Base-by-base conservation (phyloP, 345 rosid species). In the Aurinia saxatilis region DNA sequence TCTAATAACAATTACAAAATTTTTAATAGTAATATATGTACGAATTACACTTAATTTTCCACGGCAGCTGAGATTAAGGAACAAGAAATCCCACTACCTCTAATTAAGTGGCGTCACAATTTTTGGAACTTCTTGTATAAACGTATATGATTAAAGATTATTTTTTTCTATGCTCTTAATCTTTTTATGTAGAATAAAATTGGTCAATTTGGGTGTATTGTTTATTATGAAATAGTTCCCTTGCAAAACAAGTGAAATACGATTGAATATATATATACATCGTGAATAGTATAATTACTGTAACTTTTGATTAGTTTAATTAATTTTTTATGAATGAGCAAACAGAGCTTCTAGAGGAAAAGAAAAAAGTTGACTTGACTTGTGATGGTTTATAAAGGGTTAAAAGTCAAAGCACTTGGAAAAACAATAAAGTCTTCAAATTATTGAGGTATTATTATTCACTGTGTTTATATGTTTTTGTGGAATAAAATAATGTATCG, bases 371-470 rank as follows among this genome's bases (percentile, higher is more conserved):
- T 67, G 82, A 81, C 80, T 73, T 70, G 77, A 60, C 77, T 30
- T 17, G n/a, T 27, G 54, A 69, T 60, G 58, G 60, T 36, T 47
- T 14, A 15, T 58, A 12, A 44, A 44, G 27, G 37, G 19, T 50
- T 39, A 36, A 59, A 68, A 73, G 79, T 78, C 82, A 76, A 78
- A 66, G 70, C 75, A 60, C 71, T 71, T 46, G 51, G 66, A 59
- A 59, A 42, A 33, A 57, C 2, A 7, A 34, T 38, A 64, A 63
- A 71, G 65, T 71, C 70, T 57, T 71, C 70, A 45, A 50, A 71
- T 38, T 38, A 53, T 69, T 74, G 79, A 66, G 49, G 52, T 44
- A 27, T 34, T 12, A 33, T 46, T 21, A 57, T 55, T 62, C 73
- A 63, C 71, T 6, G 61, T 55, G 63, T 58, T 63, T 67, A 47